These are phyloP conservation scores for Sedum album DNA, from an alignment of 164 flowering plant genomes.

Conservation along the genomic window DNA sequence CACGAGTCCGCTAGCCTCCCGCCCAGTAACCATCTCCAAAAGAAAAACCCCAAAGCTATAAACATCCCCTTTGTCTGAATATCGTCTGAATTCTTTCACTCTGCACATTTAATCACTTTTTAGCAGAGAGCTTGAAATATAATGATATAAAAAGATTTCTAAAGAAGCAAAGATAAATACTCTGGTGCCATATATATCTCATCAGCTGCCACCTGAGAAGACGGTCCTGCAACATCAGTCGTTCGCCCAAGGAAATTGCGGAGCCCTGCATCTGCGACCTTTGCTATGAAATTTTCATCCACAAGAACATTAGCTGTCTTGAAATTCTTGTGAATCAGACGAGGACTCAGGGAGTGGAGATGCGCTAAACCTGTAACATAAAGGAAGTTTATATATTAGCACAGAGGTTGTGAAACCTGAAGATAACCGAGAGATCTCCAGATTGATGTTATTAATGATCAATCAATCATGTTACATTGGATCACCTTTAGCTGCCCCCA, in stretches of 20 bases:
- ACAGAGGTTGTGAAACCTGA: neutral
- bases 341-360: constrained; percentile 74
- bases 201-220: constrained; percentile 50
- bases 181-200: constrained; percentile 79
- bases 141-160: neutral
- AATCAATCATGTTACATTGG: constrained; percentile 6
- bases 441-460: neutral
- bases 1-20: constrained; percentile 41
- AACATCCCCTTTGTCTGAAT: constrained; percentile 79
- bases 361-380: constrained; percentile 62
- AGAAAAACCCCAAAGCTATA: constrained; percentile 90
- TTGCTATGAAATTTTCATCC: constrained; percentile 78
- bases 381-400: too few species aligned
- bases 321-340: constrained; percentile 75
- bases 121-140: neutral
- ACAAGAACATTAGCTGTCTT: constrained; percentile 86
- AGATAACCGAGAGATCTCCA: neutral
- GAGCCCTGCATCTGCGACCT: constrained; percentile 92
- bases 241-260: constrained; percentile 50
- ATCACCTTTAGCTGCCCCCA: constrained; percentile 99
- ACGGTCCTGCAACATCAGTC: constrained; percentile 59
- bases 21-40: constrained; percentile 73
- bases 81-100: constrained; percentile 65
- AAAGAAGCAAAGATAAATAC: constrained; percentile 29
- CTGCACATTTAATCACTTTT: constrained; percentile 24